Percentiles rank a stretch among this genome's conserved stretches.
phyloP scores from a whole-genome alignment of 192 early-diverging fungal species.

The Rhizoclosmatium sp. region DNA sequence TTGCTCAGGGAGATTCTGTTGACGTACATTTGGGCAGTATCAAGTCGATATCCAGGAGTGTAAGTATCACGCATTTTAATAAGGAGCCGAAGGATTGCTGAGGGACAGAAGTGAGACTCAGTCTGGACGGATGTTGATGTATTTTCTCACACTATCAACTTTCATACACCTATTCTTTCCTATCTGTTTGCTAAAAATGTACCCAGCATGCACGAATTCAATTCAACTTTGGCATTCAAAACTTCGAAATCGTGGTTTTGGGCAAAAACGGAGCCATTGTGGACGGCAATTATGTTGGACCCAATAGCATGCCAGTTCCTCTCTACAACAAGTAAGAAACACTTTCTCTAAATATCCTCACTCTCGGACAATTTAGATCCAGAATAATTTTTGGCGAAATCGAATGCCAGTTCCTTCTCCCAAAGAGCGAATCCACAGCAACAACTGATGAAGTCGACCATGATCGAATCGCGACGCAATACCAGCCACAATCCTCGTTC shows the following conservation, averaged over 20 bases:
- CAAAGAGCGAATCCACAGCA: neutral
- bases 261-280: slow-evolving; percentile 91
- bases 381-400: slow-evolving; percentile 87
- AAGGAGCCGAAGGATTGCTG: no score
- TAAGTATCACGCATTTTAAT: slow-evolving; percentile 1
- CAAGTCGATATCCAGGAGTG: slow-evolving; percentile 80
- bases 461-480: neutral
- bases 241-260: slow-evolving; percentile 85
- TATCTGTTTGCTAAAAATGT: neutral
- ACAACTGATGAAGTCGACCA: neutral
- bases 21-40: slow-evolving; percentile 86
- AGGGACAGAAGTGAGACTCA: neutral
- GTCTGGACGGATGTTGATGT: neutral
- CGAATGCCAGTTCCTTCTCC: slow-evolving; percentile 79
- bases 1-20: slow-evolving; percentile 62
- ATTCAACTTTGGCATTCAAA: slow-evolving; percentile 82
- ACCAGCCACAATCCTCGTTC: neutral
- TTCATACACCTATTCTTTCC: neutral
- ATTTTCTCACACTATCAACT: neutral
- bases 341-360: slow-evolving; percentile 3
- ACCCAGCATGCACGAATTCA: slow-evolving; percentile 79
- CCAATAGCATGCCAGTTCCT: slow-evolving; percentile 66
- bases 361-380: slow-evolving; percentile 49
- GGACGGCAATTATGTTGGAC: slow-evolving; percentile 79
- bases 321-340: slow-evolving; percentile 65